Conservation (phyloP, 768 basidiomycete species). For the Amanita pseudoporphyria region DNA sequence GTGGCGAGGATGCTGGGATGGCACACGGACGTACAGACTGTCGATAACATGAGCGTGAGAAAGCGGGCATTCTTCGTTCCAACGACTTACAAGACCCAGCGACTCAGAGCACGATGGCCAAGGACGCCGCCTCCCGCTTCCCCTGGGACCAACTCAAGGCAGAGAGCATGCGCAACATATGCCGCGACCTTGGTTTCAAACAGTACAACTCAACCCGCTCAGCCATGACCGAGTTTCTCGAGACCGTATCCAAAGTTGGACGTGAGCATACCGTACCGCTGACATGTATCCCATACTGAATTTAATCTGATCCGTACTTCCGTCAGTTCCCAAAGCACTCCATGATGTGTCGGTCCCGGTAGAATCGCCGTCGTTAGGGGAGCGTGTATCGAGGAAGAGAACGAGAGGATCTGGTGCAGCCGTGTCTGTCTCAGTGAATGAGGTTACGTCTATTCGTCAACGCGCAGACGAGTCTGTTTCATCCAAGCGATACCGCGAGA, state of each 20-base stretch:
- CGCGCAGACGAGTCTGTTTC: not conserved
- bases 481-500: not conserved
- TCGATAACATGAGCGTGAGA: constrained; percentile 22
- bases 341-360: not conserved
- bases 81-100: not conserved
- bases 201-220: not conserved
- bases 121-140: not conserved
- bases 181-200: constrained; percentile 7
- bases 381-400: not conserved
- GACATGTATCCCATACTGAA: not conserved
- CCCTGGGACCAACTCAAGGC: constrained; percentile 6
- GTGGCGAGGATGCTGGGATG: constrained; percentile 28
- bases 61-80: not conserved
- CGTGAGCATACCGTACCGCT: not conserved
- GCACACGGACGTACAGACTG: constrained; percentile 27
- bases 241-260: constrained; percentile 4
- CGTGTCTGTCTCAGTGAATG: no score
- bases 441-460: no score
- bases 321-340: constrained; percentile 3
- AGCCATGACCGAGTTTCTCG: not conserved
- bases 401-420: not conserved
- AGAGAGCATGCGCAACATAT: constrained; percentile 3
- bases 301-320: not conserved
- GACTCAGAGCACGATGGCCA: not conserved
- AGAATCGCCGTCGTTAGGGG: not conserved